phyloP scores from a whole-genome alignment of 2,329 filamentous ascomycete genomes.

The Bipolaris oryzae region DNA sequence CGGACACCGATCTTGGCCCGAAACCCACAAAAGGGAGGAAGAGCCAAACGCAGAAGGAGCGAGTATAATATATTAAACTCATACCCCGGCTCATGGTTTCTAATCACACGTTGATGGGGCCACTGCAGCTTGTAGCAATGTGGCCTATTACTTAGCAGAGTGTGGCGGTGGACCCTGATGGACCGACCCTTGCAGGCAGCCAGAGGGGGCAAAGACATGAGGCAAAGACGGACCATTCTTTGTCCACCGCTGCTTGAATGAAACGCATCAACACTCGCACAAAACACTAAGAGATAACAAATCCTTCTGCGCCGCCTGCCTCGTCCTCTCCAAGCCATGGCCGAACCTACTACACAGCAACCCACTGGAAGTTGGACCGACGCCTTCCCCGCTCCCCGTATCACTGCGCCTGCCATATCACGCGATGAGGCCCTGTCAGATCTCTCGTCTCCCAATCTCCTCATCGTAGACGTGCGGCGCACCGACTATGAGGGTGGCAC shows the following conservation, averaged over 20 bases:
- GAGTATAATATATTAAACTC: constrained; percentile 28
- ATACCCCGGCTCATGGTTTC: constrained; percentile 22
- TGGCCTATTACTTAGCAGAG: constrained; percentile 33
- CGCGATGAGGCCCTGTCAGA: constrained; percentile 44
- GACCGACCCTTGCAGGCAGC: constrained; percentile 17
- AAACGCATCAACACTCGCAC: background rate
- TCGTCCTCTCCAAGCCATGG: constrained; percentile 17
- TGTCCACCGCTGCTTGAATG: constrained; percentile 9
- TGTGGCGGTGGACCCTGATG: constrained; percentile 29
- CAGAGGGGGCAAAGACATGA: constrained; percentile 10
- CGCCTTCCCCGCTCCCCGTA: constrained; percentile 50
- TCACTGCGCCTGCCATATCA: constrained; percentile 48
- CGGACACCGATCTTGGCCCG: constrained; percentile 25
- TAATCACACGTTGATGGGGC: constrained; percentile 45
- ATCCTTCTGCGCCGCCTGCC: background rate
- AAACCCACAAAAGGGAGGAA: constrained; percentile 16
- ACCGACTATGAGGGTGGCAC: constrained; percentile 56
- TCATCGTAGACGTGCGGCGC: constrained; percentile 54
- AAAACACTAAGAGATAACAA: background rate
- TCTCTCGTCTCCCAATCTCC: constrained; percentile 46
- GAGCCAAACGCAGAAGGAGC: constrained; percentile 23
- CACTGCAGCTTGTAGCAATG: constrained; percentile 36
- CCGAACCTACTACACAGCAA: constrained; percentile 24
- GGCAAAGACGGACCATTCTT: constrained; percentile 20
- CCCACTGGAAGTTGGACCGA: constrained; percentile 46